Evolutionary conservation across 2,329 filamentous ascomycete species (phyloP), one percentile per base, ranked within the genome.

Genomic region (Moelleriella libera): DNA sequence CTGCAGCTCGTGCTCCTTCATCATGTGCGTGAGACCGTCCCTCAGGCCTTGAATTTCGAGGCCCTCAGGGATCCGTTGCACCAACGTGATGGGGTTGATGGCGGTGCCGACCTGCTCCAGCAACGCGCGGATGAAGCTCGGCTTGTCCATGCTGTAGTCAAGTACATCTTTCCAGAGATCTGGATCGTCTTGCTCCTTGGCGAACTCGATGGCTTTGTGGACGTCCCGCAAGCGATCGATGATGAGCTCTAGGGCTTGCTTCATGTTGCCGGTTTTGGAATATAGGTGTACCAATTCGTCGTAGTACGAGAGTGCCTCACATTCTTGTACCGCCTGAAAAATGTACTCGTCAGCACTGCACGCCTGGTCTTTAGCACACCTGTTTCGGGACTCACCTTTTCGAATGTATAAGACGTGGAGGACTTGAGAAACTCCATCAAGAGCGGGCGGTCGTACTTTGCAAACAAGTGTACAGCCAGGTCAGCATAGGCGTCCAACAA

Each of bases 81-180:
- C 87, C 4, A 98, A 77, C 12, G 83, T 85, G 52, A 97, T 90
- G 0, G 92, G 92, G 58, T 97, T 83, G 58, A 98, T 92, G 1
- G 88, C 80, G 1, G 89, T 97, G 37, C 92, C 92, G 1, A 95
- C 90, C 66, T 97, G 88, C 58, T 95, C 88, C 0, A 98, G 77
- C 4, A 98, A 70, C 0, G 86, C 89, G 10, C 87, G 83, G 54
- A 98, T 97, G 66, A 98, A 98, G 41, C 80, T 80, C 1, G 92
- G 92, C 60, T 96, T 95, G 66, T 96, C 88, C 92, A 98, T 97
- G 51, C 85, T 90, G 63, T 97, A 97, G 55, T 90, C 81, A 5
- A 98, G 76, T 6, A 98, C 73, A 58, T 97, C 89, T 53, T 95
- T 85, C 92, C 92, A 98, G 0, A 98, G 74, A 55, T 96, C 89